Percentiles rank a stretch among this genome's conserved stretches.
These are phyloP conservation scores for Fusarium sterilihyphosum DNA, from an alignment of 2,329 filamentous ascomycete species.

Conservation along the genomic window DNA sequence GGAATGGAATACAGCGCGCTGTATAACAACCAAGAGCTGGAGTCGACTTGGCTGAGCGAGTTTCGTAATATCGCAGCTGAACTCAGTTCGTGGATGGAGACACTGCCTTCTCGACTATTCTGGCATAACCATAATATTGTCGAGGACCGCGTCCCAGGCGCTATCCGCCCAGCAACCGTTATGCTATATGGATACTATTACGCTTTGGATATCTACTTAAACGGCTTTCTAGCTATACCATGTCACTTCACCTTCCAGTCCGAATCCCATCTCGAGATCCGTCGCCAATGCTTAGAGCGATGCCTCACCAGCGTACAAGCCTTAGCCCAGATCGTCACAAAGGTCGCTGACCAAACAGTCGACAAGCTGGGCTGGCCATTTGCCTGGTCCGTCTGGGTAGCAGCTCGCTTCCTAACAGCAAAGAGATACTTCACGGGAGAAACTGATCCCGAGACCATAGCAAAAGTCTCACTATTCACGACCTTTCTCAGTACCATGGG, in stretches of 20 bases:
- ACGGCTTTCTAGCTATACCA: not conserved
- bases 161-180: not conserved
- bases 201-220: not conserved
- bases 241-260: not conserved
- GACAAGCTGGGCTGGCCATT: not conserved
- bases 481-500: not conserved
- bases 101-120: rapidly evolving
- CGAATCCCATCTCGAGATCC: not conserved
- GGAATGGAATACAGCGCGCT: not conserved
- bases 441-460: rapidly evolving
- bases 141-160: not conserved
- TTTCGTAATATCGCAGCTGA: not conserved
- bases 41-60: not conserved
- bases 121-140: not conserved
- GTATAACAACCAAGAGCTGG: not conserved
- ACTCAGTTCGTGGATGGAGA: not conserved
- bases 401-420: not conserved
- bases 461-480: not conserved
- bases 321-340: not conserved
- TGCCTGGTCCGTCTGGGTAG: not conserved
- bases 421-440: no score
- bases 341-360: not conserved
- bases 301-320: not conserved
- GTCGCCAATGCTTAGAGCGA: not conserved
- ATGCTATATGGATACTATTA: not conserved